These are phyloP conservation scores for Ustilago loliicola DNA, from an alignment of 1,284 basidiomycete species.

Conservation along the genomic window DNA sequence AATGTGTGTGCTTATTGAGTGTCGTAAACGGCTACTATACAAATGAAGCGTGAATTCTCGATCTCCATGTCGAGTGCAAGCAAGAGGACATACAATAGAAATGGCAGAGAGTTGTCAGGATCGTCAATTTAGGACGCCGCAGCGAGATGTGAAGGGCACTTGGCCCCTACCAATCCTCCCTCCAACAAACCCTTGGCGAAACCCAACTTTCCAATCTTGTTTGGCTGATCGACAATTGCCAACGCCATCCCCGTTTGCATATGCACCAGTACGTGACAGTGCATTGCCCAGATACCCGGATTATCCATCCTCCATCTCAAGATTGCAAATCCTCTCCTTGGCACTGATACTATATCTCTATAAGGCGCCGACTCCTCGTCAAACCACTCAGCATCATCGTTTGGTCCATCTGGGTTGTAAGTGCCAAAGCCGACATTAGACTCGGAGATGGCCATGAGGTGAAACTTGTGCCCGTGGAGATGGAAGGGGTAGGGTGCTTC, in stretches of 20 bases:
- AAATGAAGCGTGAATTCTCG: too few relatives aligned
- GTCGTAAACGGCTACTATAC: too few relatives aligned
- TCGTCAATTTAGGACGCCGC: too few relatives aligned
- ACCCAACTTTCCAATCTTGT: too few relatives aligned
- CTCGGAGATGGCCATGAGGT: conserved; percentile 69
- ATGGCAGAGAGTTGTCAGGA: too few relatives aligned
- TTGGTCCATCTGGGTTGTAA: not conserved
- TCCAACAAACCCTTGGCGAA: too few relatives aligned
- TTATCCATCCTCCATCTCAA: conserved; percentile 46
- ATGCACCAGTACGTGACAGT: conserved; percentile 54
- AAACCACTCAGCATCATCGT: not conserved
- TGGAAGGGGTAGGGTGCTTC: conserved; percentile 73
- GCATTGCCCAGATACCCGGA: conserved; percentile 51
- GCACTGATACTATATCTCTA: conserved; percentile 45
- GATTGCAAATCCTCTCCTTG: conserved; percentile 38
- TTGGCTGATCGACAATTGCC: conserved; percentile 40
- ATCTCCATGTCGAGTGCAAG: too few relatives aligned
- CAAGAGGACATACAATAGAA: too few relatives aligned
- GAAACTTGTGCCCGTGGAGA: conserved; percentile 72
- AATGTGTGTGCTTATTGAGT: too few relatives aligned
- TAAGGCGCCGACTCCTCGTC: conserved; percentile 10
- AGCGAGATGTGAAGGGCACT: too few relatives aligned
- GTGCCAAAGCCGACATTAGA: not conserved
- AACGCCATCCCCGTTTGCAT: conserved; percentile 49
- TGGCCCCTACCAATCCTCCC: too few relatives aligned